These are phyloP conservation scores for Clavispora santaluciae DNA, from an alignment of 805 yeast genomes.

Conservation along the genomic window DNA sequence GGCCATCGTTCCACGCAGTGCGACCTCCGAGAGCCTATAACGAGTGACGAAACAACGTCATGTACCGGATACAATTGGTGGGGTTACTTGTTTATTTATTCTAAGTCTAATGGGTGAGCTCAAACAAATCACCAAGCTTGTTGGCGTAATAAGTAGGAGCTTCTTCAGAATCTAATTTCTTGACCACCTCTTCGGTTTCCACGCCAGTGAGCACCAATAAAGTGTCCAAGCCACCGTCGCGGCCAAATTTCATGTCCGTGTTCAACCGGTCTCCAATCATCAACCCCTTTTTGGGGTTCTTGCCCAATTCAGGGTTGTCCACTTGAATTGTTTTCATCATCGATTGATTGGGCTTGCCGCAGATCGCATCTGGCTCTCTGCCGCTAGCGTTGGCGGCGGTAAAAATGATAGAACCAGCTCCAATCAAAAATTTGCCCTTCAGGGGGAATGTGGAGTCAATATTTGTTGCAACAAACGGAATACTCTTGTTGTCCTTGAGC, in stretches of 20 bases:
- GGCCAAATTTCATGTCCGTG: slow-evolving; percentile 92
- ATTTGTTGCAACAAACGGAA: slow-evolving; percentile 86
- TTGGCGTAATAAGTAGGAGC: slow-evolving; percentile 67
- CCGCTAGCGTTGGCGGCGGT: slow-evolving; percentile 70
- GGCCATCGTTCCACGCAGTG: background rate
- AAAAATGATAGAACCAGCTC: slow-evolving; percentile 90
- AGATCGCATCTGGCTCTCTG: slow-evolving; percentile 73
- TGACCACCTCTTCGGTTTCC: slow-evolving; percentile 65
- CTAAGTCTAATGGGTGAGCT: slow-evolving; percentile 26
- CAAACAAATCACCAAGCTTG: slow-evolving; percentile 73
- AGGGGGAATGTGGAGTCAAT: slow-evolving; percentile 93
- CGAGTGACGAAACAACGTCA: no score
- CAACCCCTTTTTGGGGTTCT: slow-evolving; percentile 58
- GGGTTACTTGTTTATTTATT: background rate
- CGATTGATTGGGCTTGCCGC: slow-evolving; percentile 87
- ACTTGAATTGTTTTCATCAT: slow-evolving; percentile 89
- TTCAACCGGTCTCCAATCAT: slow-evolving; percentile 96
- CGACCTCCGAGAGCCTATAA: background rate
- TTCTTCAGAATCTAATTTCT: slow-evolving; percentile 29
- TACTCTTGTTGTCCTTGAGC: slow-evolving; percentile 46
- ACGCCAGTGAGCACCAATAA: slow-evolving; percentile 88
- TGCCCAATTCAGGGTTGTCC: slow-evolving; percentile 41
- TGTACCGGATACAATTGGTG: no score
- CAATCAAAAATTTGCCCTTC: slow-evolving; percentile 80
- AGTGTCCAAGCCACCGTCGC: slow-evolving; percentile 81